Conservation (phyloP, 2,329 filamentous ascomycete genomes). For the Pyrenophora graminea region DNA sequence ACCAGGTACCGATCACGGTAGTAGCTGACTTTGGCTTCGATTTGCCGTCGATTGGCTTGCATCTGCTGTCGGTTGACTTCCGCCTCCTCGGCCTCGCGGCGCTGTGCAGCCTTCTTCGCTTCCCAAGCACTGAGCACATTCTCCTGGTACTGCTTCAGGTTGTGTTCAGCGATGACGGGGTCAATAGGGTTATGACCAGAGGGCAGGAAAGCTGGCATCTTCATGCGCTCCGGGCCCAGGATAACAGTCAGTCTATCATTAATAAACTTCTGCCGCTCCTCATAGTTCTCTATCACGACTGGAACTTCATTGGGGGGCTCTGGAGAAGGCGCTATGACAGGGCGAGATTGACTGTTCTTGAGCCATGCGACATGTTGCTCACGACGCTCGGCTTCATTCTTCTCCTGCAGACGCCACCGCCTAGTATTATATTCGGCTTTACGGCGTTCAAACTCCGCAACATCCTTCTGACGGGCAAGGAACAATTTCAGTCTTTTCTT, state of each 20-base stretch:
- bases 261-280: slow-evolving; percentile 6
- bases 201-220: not conserved
- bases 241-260: slow-evolving; percentile 1
- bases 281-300: slow-evolving; percentile 1
- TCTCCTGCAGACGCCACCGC: too few species aligned
- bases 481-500: too few species aligned
- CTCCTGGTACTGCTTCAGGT: not conserved
- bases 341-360: too few species aligned
- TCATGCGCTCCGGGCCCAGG: slow-evolving; percentile 10
- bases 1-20: slow-evolving; percentile 1
- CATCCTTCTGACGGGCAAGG: too few species aligned
- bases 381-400: too few species aligned
- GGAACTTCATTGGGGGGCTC: not conserved
- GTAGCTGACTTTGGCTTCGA: not conserved
- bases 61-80: not conserved
- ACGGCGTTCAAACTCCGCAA: too few species aligned
- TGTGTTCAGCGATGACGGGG: slow-evolving; percentile 4
- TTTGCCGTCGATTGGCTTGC: not conserved
- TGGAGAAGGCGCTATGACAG: too few species aligned
- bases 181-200: slow-evolving; percentile 12
- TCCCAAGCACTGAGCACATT: not conserved
- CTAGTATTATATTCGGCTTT: too few species aligned
- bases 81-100: not conserved
- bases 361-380: too few species aligned
- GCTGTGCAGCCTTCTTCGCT: not conserved